Evolutionary conservation across 352 stramenopile species (phyloP).

Genomic region (Aphanomyces cochlioides): DNA sequence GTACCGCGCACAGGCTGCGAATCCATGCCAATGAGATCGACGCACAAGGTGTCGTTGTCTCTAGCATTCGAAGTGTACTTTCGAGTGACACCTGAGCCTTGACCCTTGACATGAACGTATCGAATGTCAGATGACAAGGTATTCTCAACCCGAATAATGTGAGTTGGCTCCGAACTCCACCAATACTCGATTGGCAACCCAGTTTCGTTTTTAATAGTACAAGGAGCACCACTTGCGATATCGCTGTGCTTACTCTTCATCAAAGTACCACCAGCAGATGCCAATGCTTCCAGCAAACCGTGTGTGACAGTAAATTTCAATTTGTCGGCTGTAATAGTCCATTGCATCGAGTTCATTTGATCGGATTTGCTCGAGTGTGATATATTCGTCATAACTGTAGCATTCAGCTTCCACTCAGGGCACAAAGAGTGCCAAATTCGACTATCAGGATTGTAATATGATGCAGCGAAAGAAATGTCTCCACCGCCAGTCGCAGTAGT

Average conservation of each 20-base stretch:
- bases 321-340: slow-evolving; percentile 64
- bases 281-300: slow-evolving; percentile 66
- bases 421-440: slow-evolving; percentile 80
- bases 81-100: slow-evolving; percentile 62
- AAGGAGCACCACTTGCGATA: slow-evolving; percentile 54
- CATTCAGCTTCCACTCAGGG: slow-evolving; percentile 64
- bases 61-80: slow-evolving; percentile 63
- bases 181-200: slow-evolving; percentile 64
- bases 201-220: slow-evolving; percentile 75
- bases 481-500: slow-evolving; percentile 50
- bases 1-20: slow-evolving; percentile 63
- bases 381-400: slow-evolving; percentile 40
- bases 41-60: slow-evolving; percentile 53
- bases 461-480: slow-evolving; percentile 54
- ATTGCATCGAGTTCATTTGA: slow-evolving; percentile 49
- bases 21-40: slow-evolving; percentile 53
- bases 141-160: slow-evolving; percentile 42
- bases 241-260: slow-evolving; percentile 37
- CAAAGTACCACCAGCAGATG: slow-evolving; percentile 72
- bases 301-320: slow-evolving; percentile 76
- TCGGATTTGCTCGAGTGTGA: slow-evolving; percentile 5
- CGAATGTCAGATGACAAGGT: slow-evolving; percentile 55
- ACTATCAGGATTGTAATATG: slow-evolving; percentile 81
- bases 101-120: slow-evolving; percentile 56
- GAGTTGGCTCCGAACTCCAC: slow-evolving; percentile 51